These are phyloP conservation scores for Cladorrhinum sp. DNA, from an alignment of 2,329 filamentous ascomycete genomes.

Conservation along the genomic window DNA sequence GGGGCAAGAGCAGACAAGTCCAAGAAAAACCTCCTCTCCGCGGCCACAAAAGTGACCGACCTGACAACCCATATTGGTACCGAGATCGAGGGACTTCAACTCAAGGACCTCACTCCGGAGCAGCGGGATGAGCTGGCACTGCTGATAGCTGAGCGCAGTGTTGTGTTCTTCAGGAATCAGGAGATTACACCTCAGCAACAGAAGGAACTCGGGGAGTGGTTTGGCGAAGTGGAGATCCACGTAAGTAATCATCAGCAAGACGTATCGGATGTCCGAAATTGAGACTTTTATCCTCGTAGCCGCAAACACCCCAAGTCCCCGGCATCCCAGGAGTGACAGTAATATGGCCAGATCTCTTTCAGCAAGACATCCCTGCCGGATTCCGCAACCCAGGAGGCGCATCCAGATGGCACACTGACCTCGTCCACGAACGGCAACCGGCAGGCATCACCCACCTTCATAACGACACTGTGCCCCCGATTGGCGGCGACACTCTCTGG, in stretches of 20 bases:
- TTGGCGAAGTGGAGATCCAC: slow-evolving; percentile 65
- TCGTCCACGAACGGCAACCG: slow-evolving; percentile 69
- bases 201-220: slow-evolving; percentile 60
- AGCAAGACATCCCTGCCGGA: slow-evolving; percentile 56
- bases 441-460: slow-evolving; percentile 69
- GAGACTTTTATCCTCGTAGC: slow-evolving; percentile 39
- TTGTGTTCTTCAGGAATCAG: slow-evolving; percentile 67
- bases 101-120: slow-evolving; percentile 57
- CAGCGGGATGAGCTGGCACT: slow-evolving; percentile 62
- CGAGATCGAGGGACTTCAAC: slow-evolving; percentile 61
- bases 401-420: slow-evolving; percentile 66
- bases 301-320: slow-evolving; percentile 68
- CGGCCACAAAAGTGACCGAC: slow-evolving; percentile 61
- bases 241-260: slow-evolving; percentile 39
- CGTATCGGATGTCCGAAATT: not conserved
- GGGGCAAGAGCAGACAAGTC: slow-evolving; percentile 63
- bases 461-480: slow-evolving; percentile 62
- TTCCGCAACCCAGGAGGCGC: slow-evolving; percentile 68
- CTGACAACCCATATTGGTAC: slow-evolving; percentile 62
- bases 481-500: slow-evolving; percentile 72
- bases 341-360: slow-evolving; percentile 67
- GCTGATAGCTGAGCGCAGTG: slow-evolving; percentile 60
- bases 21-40: slow-evolving; percentile 58
- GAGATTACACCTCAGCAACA: slow-evolving; percentile 61
- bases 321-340: slow-evolving; percentile 63